phyloP scores from a whole-genome alignment of 2,329 filamentous ascomycete genomes.

The Sporothrix euskadiensis region DNA sequence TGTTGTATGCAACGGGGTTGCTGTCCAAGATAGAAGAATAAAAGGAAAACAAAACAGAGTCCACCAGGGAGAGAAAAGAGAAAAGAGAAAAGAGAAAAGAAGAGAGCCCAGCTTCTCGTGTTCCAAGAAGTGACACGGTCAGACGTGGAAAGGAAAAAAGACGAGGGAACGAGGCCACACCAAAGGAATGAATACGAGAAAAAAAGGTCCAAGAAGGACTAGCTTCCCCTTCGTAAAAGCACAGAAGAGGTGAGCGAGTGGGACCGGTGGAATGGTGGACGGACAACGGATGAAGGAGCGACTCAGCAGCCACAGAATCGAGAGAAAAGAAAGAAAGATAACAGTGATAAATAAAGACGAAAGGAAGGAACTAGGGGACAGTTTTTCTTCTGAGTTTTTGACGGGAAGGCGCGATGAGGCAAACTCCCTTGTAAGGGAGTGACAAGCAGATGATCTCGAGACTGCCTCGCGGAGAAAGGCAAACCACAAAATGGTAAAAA shows the following conservation, averaged over 20 bases:
- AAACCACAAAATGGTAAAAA: neutral
- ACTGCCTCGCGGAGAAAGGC: neutral
- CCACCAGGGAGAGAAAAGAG: neutral
- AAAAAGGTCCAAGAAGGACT: conserved; percentile 3
- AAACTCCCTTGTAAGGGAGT: neutral
- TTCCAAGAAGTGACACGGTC: conserved; percentile 12
- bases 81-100: neutral
- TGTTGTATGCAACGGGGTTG: neutral
- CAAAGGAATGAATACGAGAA: conserved; percentile 24
- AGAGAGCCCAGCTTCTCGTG: neutral
- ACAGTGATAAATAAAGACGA: too few species aligned
- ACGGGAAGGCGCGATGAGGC: conserved; percentile 1
- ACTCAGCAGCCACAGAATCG: neutral
- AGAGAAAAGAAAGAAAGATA: neutral
- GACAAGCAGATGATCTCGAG: neutral
- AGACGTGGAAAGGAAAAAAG: neutral
- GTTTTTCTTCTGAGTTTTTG: neutral
- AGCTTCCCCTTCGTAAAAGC: conserved; percentile 12
- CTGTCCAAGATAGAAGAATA: conserved; percentile 1
- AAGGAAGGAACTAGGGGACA: neutral
- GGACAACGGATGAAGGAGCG: neutral
- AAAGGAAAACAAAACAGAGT: neutral
- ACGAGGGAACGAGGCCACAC: neutral
- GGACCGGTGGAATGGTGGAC: neutral
- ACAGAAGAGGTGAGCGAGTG: conserved; percentile 10